Conservation (phyloP, 2,329 filamentous ascomycete genomes). For the Diplodia seriata region DNA sequence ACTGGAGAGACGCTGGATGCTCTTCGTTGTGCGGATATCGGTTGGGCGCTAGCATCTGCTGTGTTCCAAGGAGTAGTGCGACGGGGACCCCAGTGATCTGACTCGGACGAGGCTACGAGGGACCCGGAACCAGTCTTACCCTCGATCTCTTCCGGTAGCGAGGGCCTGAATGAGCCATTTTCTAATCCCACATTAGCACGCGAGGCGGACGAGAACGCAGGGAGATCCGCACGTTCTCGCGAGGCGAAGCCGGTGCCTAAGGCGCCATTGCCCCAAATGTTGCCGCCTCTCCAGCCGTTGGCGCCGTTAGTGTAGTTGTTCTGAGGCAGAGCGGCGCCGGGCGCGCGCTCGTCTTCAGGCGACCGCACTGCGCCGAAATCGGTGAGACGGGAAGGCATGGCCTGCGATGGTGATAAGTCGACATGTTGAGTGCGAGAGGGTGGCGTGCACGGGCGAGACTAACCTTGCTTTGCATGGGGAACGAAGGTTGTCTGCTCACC, state of each 20-base stretch:
- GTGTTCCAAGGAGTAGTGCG: constrained; percentile 64
- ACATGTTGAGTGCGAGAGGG: not conserved
- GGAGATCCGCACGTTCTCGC: constrained; percentile 38
- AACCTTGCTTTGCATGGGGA: constrained; percentile 31
- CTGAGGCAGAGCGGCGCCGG: constrained; percentile 33
- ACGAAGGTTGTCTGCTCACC: constrained; percentile 31
- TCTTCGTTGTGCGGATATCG: constrained; percentile 44
- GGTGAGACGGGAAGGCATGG: constrained; percentile 29
- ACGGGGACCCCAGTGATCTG: constrained; percentile 66
- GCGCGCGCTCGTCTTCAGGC: constrained; percentile 27
- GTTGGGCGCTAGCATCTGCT: constrained; percentile 47
- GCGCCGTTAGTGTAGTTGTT: constrained; percentile 33
- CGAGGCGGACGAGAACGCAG: not conserved
- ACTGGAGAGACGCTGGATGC: constrained; percentile 47
- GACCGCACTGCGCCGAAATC: constrained; percentile 28
- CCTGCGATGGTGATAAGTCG: constrained; percentile 21
- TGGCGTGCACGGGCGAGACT: constrained; percentile 20
- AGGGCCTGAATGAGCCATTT: constrained; percentile 39
- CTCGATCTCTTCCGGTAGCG: constrained; percentile 50
- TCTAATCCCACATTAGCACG: constrained; percentile 38
- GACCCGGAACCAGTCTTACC: constrained; percentile 73
- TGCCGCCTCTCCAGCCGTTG: constrained; percentile 42
- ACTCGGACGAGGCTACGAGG: constrained; percentile 71
- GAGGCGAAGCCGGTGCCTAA: constrained; percentile 41
- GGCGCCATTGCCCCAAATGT: constrained; percentile 46